Base-by-base conservation (phyloP, 805 yeast genomes). In the Saccharomycodes ludwigii region DNA sequence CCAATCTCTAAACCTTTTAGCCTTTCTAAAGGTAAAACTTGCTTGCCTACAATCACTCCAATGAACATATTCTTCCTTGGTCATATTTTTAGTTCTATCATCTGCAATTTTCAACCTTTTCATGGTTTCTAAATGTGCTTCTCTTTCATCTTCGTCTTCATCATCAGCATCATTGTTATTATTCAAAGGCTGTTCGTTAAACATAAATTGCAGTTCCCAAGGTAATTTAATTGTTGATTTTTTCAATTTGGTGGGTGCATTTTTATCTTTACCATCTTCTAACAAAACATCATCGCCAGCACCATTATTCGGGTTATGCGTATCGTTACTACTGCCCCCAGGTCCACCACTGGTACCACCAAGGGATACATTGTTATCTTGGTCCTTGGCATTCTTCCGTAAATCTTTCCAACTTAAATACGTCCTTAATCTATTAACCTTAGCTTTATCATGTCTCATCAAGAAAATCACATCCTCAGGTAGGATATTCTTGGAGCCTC, bases 41-140 rank as follows among this genome's bases (percentile, higher is more conserved):
- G 97, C 97, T 54, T 91, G 98, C 39, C 98, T 71, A 57, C 98
- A 91, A 49, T 91, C 98, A 9, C 95, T 82, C 96, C 97, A 91
- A 52, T 91, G 98, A 12, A 86, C 98, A 48, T 91, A 91, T 51
- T 91, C 98, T 46, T 91, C 95, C 48, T 76, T 79, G 1, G 98
- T 91, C 98, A 91, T 91, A 43, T 78, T 70, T 41, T 66, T 72
- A 0, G 98, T 91, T 39, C 98, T 66, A 31, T 91, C 95, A 56
- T 91, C 98, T 4, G 96, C 96, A 55, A 73, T 76, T 47, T 85
- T 84, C 42, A 91, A 66, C 36, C 96, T 64, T 52, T 85, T 84
- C 53, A 84, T 59, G n/a, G 94, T 83, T 0, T 94, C 91, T 18
- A 77, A 54, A 21, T 84, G 78, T 4, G 95, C 95, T 30, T 86